Evolutionary conservation across 768 basidiomycete species (phyloP).

Genomic region (Hygrophorus pudorinus): DNA sequence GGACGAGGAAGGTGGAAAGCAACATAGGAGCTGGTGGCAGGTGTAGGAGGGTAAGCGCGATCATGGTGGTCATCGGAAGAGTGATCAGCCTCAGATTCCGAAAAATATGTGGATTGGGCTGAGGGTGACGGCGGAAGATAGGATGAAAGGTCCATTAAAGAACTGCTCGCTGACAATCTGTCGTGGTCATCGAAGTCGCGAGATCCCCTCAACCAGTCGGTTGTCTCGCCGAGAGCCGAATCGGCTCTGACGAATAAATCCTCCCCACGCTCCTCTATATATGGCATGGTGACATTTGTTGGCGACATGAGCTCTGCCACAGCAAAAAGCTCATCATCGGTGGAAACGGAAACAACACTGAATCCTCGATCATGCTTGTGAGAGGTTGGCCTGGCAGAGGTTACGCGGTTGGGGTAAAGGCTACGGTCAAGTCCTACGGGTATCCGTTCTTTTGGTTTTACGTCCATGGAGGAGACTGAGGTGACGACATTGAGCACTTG

Average conservation of each 20-base stretch:
- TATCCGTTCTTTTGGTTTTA: too few species aligned
- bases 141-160: not conserved
- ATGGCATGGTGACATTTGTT: slow-evolving; percentile 12
- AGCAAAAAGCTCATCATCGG: slow-evolving; percentile 42
- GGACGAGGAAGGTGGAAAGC: slow-evolving; percentile 23
- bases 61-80: not conserved
- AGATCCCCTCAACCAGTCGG: too few species aligned
- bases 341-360: slow-evolving; percentile 36
- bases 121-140: not conserved
- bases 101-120: not conserved
- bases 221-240: too few species aligned
- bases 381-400: not conserved
- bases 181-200: not conserved
- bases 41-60: not conserved
- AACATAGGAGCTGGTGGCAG: slow-evolving; percentile 4
- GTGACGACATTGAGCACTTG: too few species aligned
- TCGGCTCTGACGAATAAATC: too few species aligned
- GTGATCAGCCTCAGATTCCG: not conserved
- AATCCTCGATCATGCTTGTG: not conserved
- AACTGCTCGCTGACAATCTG: slow-evolving; percentile 1
- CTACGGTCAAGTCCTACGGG: too few species aligned
- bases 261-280: not conserved
- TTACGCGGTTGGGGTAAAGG: not conserved
- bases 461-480: too few species aligned
- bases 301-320: slow-evolving; percentile 38